Evolutionary conservation across 805 yeast species (phyloP), one percentile per base, ranked within the genome.

Genomic region (Pichia manshurica): DNA sequence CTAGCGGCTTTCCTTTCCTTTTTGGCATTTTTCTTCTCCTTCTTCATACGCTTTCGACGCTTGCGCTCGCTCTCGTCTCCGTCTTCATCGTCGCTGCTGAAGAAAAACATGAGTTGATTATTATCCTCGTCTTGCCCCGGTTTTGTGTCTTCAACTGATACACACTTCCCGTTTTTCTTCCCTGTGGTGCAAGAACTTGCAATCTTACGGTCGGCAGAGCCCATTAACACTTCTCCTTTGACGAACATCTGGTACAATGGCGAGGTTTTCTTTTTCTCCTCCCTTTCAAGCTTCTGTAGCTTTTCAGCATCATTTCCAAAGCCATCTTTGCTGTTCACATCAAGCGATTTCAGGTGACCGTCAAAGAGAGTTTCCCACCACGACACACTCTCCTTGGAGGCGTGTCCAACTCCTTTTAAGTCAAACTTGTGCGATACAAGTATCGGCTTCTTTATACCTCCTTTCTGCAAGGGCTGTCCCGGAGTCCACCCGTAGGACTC

Each of bases 281-380:
- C 57, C 75, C 74, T 2, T 79, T 67, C 44, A 76, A 68, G 32
- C 71, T 75, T 42, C 67, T 65, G 6, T 73, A 77, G 2, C 72
- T 72, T 38, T 68, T 69, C 39, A 69, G 49, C 48, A 22, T 53
- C 54, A 3, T 45, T 36, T 31, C 42, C 34, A 46, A 42, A 25
- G 15, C 48, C 46, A 0, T 19, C 20, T 12, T 39, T 37, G 7
- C 29, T 32, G 3, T 45, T 47, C 6, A 63, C 60, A 49, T 86
- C 88, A 44, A 93, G 63, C 8, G 79, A 77, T 60, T 87, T 87
- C 53, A 91, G 73, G 55, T 89, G 96, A 1, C 96, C 96, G 65
- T 91, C 97, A 68, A 93, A 93, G 39, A 91, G 72, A 53, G 87
- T 75, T 56, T 91, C 99, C 99, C 99, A 91, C 99, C 99, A 91